These are phyloP conservation scores for Plasmodium reichenowi DNA, from an alignment of 169 alveolate species.

Conservation along the genomic window DNA sequence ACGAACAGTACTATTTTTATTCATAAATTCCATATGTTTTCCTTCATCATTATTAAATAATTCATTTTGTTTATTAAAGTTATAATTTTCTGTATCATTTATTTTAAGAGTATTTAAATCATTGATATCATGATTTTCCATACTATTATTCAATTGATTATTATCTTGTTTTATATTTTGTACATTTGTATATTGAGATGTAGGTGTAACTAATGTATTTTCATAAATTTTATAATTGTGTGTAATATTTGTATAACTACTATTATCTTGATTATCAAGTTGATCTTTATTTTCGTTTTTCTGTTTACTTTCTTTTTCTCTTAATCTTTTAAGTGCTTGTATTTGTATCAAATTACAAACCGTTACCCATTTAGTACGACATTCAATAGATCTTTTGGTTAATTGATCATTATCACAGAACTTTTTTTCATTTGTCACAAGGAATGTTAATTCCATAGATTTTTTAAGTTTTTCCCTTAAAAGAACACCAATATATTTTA, in stretches of 20 bases:
- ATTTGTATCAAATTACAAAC: constrained; percentile 80
- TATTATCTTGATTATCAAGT: not conserved
- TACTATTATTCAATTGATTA: not conserved
- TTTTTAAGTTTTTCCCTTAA: constrained; percentile 70
- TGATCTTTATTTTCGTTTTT: not conserved
- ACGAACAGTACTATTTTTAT: not conserved
- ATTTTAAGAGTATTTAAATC: too few relatives aligned
- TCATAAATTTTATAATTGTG: not conserved
- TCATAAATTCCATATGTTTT: not conserved
- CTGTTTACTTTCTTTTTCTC: constrained; percentile 22
- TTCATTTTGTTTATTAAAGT: not conserved
- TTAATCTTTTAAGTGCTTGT: constrained; percentile 75
- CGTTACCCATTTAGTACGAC: constrained; percentile 78
- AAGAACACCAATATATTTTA: constrained; percentile 62
- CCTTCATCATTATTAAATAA: not conserved
- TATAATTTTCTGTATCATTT: not conserved
- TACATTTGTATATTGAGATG: not conserved
- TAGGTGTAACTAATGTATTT: not conserved
- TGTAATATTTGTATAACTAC: not conserved
- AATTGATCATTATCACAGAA: constrained; percentile 82
- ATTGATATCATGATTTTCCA: not conserved
- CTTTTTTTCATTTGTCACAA: constrained; percentile 79
- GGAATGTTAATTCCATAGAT: constrained; percentile 76
- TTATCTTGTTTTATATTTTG: not conserved
- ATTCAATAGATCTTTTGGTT: constrained; percentile 76